These are phyloP conservation scores for Inga laurina DNA, from an alignment of 306 rosid genomes.

Conservation along the genomic window DNA sequence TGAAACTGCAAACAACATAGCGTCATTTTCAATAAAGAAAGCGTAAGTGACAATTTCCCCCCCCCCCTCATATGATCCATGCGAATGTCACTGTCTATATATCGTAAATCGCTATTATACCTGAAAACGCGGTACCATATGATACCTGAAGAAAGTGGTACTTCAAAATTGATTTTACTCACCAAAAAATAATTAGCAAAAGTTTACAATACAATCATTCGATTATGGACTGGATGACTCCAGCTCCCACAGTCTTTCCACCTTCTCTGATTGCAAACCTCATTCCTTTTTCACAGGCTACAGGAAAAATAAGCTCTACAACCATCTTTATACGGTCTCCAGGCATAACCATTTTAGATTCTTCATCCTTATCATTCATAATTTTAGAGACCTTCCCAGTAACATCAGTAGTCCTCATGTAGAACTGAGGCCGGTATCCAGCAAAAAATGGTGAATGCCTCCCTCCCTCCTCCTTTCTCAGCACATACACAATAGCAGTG, in stretches of 20 bases:
- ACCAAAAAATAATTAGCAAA: background rate
- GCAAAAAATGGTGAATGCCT: conserved; percentile 39
- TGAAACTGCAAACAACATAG: background rate
- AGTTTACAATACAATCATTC: conserved; percentile 16
- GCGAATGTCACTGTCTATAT: background rate
- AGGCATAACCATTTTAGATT: conserved; percentile 45
- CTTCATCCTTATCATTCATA: conserved; percentile 39
- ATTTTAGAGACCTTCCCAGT: conserved; percentile 33
- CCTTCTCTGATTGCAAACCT: conserved; percentile 48
- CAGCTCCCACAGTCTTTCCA: conserved; percentile 43
- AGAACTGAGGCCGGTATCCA: conserved; percentile 42
- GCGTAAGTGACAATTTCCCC: background rate
- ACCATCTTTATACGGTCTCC: conserved; percentile 41
- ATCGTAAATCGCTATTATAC: background rate
- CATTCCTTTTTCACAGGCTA: conserved; percentile 47
- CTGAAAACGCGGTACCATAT: background rate
- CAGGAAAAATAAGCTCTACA: conserved; percentile 36
- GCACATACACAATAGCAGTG: conserved; percentile 38
- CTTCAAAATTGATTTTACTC: background rate
- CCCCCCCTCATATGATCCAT: background rate
- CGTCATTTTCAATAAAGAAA: background rate
- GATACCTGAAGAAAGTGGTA: background rate
- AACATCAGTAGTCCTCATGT: conserved; percentile 44
- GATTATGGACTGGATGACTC: conserved; percentile 39
- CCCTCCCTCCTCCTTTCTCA: conserved; percentile 40